phyloP scores from a whole-genome alignment of 2,329 filamentous ascomycete species.

The Neobulgaria alba region DNA sequence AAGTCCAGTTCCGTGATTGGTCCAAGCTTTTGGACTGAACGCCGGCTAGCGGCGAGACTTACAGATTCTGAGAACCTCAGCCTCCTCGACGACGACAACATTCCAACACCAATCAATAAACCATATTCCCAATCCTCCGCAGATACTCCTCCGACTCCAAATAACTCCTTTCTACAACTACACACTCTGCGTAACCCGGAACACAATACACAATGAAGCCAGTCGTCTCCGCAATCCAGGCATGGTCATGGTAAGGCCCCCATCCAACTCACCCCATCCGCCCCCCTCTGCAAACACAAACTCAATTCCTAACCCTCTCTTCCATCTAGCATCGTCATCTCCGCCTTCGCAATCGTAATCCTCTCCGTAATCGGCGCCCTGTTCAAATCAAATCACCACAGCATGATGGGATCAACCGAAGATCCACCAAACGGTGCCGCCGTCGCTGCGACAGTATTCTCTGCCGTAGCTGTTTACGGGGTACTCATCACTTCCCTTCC shows the following conservation, averaged over 20 bases:
- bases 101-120: too few relatives aligned
- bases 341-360: slow-evolving; percentile 56
- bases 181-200: neutral
- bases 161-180: neutral
- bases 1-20: too few relatives aligned
- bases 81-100: too few relatives aligned
- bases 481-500: slow-evolving; percentile 47
- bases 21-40: too few relatives aligned
- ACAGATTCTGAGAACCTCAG: too few relatives aligned
- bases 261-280: slow-evolving; percentile 2
- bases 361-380: slow-evolving; percentile 58
- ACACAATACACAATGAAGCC: slow-evolving; percentile 65
- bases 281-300: neutral
- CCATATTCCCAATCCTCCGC: neutral
- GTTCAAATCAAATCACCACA: slow-evolving; percentile 73
- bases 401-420: slow-evolving; percentile 68
- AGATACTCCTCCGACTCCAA: neutral
- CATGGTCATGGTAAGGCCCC: slow-evolving; percentile 72
- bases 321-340: slow-evolving; percentile 63
- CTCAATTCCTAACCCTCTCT: too few relatives aligned
- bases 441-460: slow-evolving; percentile 79
- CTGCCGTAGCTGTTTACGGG: slow-evolving; percentile 78
- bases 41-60: too few relatives aligned
- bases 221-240: slow-evolving; percentile 82
- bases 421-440: slow-evolving; percentile 63